Evolutionary conservation across 257 asterid genomes (phyloP).

Genomic region (Prunella vulgaris): DNA sequence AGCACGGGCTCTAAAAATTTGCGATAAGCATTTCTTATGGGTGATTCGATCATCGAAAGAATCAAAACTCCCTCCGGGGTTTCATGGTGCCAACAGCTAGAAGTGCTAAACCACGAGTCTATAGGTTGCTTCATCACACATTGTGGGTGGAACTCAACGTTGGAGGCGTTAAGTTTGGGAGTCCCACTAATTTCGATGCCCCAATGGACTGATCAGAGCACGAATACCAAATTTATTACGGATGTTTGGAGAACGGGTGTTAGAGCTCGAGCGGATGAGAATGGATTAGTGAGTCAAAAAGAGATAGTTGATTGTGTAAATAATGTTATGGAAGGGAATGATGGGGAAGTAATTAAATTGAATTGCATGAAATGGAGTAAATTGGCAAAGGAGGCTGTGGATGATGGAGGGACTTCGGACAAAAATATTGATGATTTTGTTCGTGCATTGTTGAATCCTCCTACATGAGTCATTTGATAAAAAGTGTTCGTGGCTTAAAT

Average conservation of each 20-base stretch:
- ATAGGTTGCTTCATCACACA: constrained; percentile 37
- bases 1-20: constrained; percentile 7
- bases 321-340: constrained; percentile 19
- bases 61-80: constrained; percentile 2
- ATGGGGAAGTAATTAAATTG: constrained; percentile 4
- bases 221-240: constrained; percentile 26
- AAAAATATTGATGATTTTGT: constrained; percentile 29
- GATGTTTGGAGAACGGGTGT: constrained; percentile 33
- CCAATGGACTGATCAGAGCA: constrained; percentile 32
- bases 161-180: constrained; percentile 35
- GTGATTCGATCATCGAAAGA: constrained; percentile 25
- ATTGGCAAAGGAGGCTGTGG: constrained; percentile 17
- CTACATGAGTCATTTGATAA: background rate
- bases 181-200: constrained; percentile 30
- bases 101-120: constrained; percentile 24
- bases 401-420: constrained; percentile 38
- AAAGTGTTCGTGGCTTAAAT: background rate
- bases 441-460: background rate
- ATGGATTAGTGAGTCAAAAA: constrained; percentile 22
- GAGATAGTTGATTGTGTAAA: constrained; percentile 15
- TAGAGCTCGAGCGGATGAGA: constrained; percentile 21
- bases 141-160: constrained; percentile 41
- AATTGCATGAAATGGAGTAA: constrained; percentile 33
- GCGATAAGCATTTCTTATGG: constrained; percentile 27
- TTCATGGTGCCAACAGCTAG: constrained; percentile 17